Conservation (phyloP, 805 yeast genomes). For the Ogataea trehaloabstinens region DNA sequence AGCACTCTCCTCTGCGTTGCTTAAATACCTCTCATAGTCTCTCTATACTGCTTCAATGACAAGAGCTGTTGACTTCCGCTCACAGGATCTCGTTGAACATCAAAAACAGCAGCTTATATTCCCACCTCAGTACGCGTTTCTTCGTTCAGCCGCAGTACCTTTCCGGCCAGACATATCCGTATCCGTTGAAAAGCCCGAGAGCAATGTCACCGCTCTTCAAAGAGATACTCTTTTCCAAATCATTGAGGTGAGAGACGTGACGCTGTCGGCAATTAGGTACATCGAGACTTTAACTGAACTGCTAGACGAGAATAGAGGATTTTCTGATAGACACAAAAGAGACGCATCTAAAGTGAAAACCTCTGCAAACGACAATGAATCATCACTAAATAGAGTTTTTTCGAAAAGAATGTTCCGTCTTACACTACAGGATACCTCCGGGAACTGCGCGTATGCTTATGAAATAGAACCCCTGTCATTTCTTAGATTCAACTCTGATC, state of each 20-base stretch:
- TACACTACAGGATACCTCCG: slow-evolving; percentile 52
- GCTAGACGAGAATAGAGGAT: slow-evolving; percentile 57
- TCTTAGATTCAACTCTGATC: slow-evolving; percentile 28
- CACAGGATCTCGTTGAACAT: slow-evolving; percentile 12
- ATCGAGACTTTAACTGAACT: slow-evolving; percentile 52
- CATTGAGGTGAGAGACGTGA: slow-evolving; percentile 51
- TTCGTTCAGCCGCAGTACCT: slow-evolving; percentile 7
- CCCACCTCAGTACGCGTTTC: slow-evolving; percentile 5
- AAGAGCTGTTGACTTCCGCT: slow-evolving; percentile 10
- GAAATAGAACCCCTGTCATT: slow-evolving; percentile 55
- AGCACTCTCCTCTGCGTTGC: no score
- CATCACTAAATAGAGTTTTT: not conserved
- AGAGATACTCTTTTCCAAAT: slow-evolving; percentile 48
- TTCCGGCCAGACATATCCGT: slow-evolving; percentile 8
- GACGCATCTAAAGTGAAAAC: slow-evolving; percentile 36
- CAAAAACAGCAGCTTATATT: slow-evolving; percentile 9
- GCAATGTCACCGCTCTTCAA: slow-evolving; percentile 3
- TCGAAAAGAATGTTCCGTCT: slow-evolving; percentile 42
- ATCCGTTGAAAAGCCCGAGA: not conserved
- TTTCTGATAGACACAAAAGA: slow-evolving; percentile 51
- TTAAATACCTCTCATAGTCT: no score
- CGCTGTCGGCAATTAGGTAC: slow-evolving; percentile 49
- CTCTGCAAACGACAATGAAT: slow-evolving; percentile 39
- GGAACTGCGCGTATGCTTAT: slow-evolving; percentile 54
- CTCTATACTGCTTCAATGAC: no score